These are phyloP conservation scores for Phytophthora pistaciae DNA, from an alignment of 352 stramenopile genomes.

Conservation along the genomic window DNA sequence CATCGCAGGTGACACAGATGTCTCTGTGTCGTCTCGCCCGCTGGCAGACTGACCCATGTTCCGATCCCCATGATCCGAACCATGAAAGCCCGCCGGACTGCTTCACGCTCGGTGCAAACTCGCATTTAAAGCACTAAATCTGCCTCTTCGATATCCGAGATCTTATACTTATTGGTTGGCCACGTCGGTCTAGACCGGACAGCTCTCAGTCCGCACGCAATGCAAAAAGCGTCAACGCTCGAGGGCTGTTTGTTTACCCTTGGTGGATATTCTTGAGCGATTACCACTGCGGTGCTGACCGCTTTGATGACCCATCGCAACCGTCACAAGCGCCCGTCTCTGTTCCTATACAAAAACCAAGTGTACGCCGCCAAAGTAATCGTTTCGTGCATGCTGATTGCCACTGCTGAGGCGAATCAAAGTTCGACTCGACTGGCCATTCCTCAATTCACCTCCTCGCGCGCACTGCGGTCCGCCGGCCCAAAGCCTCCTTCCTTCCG, in stretches of 20 bases:
- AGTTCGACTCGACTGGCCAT: constrained; percentile 5
- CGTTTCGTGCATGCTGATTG: constrained; percentile 18
- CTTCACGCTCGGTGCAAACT: too few relatives aligned
- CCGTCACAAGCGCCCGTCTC: background rate
- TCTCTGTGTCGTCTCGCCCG: too few relatives aligned
- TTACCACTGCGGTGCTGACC: constrained; percentile 4
- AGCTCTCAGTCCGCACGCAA: too few relatives aligned
- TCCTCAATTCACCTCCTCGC: constrained; percentile 22
- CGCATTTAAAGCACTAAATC: too few relatives aligned
- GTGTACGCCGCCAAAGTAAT: constrained; percentile 7
- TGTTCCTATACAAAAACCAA: background rate
- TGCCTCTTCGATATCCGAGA: too few relatives aligned
- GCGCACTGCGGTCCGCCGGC: background rate
- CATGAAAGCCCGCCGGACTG: too few relatives aligned
- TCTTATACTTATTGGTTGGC: too few relatives aligned
- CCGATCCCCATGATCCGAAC: too few relatives aligned
- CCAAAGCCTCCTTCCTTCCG: background rate
- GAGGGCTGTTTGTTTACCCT: background rate
- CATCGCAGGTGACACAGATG: too few relatives aligned
- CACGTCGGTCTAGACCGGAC: too few relatives aligned
- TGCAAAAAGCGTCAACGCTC: background rate
- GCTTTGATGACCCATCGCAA: constrained; percentile 20
- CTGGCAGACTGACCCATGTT: too few relatives aligned
- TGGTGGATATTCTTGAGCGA: constrained; percentile 21
- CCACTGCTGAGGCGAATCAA: background rate